A percentile compares a stretch with the other conserved stretches of the same genome.
Conservation (phyloP, 352 stramenopile species). For the Pythium guiyangense region DNA sequence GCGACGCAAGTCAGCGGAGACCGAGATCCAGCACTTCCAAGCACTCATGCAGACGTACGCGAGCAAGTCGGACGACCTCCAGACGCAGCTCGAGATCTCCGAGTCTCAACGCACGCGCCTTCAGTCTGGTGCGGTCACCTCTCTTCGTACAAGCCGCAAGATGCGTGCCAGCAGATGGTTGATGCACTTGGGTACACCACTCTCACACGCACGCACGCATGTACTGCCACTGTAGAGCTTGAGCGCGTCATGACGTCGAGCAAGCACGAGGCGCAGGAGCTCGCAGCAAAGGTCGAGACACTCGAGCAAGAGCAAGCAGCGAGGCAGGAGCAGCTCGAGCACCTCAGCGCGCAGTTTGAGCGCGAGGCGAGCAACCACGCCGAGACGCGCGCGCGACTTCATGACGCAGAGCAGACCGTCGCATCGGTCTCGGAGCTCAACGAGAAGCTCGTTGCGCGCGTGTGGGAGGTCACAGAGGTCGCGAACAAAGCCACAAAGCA, state of each 20-base stretch:
- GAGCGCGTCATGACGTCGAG: constrained; percentile 25
- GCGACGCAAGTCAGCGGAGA: constrained; percentile 30
- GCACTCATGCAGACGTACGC: constrained; percentile 46
- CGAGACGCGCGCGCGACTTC: constrained; percentile 37
- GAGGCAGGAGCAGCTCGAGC: constrained; percentile 26
- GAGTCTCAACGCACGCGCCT: constrained; percentile 32
- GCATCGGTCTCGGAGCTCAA: constrained; percentile 63
- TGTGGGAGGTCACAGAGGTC: constrained; percentile 56
- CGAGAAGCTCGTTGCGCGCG: constrained; percentile 59
- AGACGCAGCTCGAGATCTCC: constrained; percentile 40
- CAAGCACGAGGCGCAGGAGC: constrained; percentile 23
- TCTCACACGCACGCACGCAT: not conserved
- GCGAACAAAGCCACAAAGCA: constrained; percentile 53
- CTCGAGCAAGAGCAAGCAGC: constrained; percentile 24
- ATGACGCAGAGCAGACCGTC: constrained; percentile 67
- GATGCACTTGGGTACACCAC: not conserved
- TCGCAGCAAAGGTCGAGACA: constrained; percentile 27
- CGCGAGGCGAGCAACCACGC: constrained; percentile 39
- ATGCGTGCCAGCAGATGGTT: too few relatives aligned
- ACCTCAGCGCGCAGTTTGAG: constrained; percentile 33
- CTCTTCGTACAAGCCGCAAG: not conserved
- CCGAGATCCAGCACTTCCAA: constrained; percentile 48
- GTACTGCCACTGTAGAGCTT: constrained; percentile 28
- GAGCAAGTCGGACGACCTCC: constrained; percentile 43
- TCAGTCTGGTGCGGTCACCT: constrained; percentile 24